Percentiles rank a stretch among this genome's conserved stretches.
Evolutionary conservation across 2,329 filamentous ascomycete genomes (phyloP).

Genomic region (Neofusicoccum cordaticola): DNA sequence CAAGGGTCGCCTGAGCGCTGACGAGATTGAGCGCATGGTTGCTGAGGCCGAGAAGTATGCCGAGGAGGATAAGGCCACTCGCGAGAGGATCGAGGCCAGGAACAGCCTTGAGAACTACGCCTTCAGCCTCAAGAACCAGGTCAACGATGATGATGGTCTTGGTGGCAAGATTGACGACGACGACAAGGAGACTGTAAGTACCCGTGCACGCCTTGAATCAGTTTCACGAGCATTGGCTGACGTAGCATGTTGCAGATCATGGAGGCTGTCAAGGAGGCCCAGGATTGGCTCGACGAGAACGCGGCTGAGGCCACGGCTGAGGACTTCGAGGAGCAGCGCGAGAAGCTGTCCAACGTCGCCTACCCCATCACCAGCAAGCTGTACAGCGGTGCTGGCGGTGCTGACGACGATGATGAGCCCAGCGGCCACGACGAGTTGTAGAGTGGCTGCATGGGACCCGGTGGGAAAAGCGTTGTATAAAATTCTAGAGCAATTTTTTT

Average conservation of each 20-base stretch:
- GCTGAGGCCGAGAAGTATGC: conserved; percentile 97
- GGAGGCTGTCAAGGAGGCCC: conserved; percentile 94
- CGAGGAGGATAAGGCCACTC: conserved; percentile 98
- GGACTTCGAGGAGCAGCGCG: conserved; percentile 99
- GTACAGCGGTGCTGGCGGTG: conserved; percentile 64
- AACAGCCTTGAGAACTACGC: conserved; percentile 99
- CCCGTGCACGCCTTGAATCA: neutral
- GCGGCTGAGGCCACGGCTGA: conserved; percentile 78
- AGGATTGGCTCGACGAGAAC: conserved; percentile 97
- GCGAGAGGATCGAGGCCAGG: conserved; percentile 92
- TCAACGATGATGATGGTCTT: conserved; percentile 92
- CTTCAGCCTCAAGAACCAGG: conserved; percentile 98
- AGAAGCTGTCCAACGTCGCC: conserved; percentile 94
- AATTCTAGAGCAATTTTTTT: conserved; percentile 14
- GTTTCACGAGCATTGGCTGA: conserved; percentile 32
- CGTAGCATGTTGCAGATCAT: conserved; percentile 57
- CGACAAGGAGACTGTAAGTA: conserved; percentile 79
- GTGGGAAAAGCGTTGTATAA: conserved; percentile 13
- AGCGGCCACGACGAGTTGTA: conserved; percentile 52
- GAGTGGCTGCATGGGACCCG: conserved; percentile 11
- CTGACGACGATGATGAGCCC: conserved; percentile 66
- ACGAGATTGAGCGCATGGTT: conserved; percentile 99
- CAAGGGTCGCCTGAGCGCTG: conserved; percentile 92
- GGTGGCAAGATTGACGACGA: conserved; percentile 93
- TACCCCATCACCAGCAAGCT: conserved; percentile 99